A percentile compares a stretch with the other conserved stretches of the same genome.
Evolutionary conservation across 2,329 filamentous ascomycete species (phyloP).

Genomic region (Hymenoscyphus repandus): DNA sequence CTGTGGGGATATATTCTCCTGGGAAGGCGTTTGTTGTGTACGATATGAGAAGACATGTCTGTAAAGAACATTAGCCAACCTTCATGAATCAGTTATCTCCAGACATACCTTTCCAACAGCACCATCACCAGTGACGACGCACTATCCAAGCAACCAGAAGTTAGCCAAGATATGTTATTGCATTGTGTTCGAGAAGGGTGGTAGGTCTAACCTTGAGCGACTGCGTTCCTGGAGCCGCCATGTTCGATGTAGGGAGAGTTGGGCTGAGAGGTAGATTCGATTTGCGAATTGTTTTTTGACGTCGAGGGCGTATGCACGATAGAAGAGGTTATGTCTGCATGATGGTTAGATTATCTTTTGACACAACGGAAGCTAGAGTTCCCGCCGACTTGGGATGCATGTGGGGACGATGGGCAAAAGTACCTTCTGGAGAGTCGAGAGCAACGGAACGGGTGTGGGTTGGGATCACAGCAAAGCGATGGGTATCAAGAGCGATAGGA

Average conservation of each 20-base stretch:
- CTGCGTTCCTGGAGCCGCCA: constrained; percentile 75
- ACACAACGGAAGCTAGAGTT: constrained; percentile 25
- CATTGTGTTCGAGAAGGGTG: constrained; percentile 1
- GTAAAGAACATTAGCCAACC: constrained; percentile 20
- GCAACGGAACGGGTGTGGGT: neutral
- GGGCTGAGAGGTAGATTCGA: constrained; percentile 9
- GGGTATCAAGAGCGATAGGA: neutral
- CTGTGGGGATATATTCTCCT: constrained; percentile 99
- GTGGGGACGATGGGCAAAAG: constrained; percentile 6
- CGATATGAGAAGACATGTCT: constrained; percentile 98
- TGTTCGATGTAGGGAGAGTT: constrained; percentile 33
- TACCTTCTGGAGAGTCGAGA: constrained; percentile 3
- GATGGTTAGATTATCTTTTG: constrained; percentile 23
- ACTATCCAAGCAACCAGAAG: constrained; percentile 48
- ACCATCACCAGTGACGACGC: constrained; percentile 98
- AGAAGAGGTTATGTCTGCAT: constrained; percentile 22
- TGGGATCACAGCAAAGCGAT: neutral
- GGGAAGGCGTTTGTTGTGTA: constrained; percentile 99
- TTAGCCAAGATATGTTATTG: constrained; percentile 19
- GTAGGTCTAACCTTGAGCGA: constrained; percentile 68
- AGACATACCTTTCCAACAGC: constrained; percentile 90
- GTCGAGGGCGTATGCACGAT: constrained; percentile 17
- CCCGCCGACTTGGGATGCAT: constrained; percentile 14
- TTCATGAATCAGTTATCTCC: neutral
- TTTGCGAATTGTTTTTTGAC: neutral